Percentiles rank a stretch among this genome's conserved stretches.
Conservation (phyloP, 192 early-diverging fungal species). For the Backusella sp. region DNA sequence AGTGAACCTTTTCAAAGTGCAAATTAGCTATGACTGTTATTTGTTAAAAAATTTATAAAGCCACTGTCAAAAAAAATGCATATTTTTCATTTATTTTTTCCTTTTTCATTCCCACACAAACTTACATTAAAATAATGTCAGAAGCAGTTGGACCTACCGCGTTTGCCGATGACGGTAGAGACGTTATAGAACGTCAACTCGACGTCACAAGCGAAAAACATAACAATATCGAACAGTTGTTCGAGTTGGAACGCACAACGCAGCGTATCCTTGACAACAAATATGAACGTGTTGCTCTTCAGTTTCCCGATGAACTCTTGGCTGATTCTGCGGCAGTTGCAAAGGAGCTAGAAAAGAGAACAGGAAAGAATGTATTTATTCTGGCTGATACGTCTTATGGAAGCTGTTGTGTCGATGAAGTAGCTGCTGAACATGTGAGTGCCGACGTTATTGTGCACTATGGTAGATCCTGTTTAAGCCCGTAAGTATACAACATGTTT, state of each 20-base stretch:
- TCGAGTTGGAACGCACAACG: slow-evolving; percentile 68
- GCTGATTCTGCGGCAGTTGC: slow-evolving; percentile 67
- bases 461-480: slow-evolving; percentile 87
- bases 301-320: slow-evolving; percentile 93
- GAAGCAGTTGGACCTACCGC: slow-evolving; percentile 47
- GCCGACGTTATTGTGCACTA: slow-evolving; percentile 95
- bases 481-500: slow-evolving; percentile 46
- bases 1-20: neutral
- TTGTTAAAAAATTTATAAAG: neutral
- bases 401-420: slow-evolving; percentile 97
- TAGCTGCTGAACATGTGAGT: slow-evolving; percentile 87
- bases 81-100: neutral
- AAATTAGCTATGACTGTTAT: neutral
- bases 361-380: slow-evolving; percentile 62
- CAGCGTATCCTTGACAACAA: slow-evolving; percentile 42
- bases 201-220: slow-evolving; percentile 33
- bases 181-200: slow-evolving; percentile 57
- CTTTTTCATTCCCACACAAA: neutral
- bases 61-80: neutral
- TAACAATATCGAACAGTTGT: slow-evolving; percentile 47
- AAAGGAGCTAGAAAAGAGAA: slow-evolving; percentile 45
- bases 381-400: slow-evolving; percentile 97
- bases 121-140: neutral
- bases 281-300: slow-evolving; percentile 70
- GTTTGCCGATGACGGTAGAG: slow-evolving; percentile 68